Percentiles rank a stretch among this genome's conserved stretches.
Conservation (phyloP, 129 eudicot genomes). For the Daucus carota region DH1_v3.0 NC_030381.2:48517501-48518000, state of each 20-base stretch:
- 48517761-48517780: conserved; percentile 21
- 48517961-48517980: conserved; percentile 60
- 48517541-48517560: background rate
- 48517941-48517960: conserved; percentile 55
- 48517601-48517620: background rate
- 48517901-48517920: conserved; percentile 31
- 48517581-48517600: background rate
- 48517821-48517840: conserved; percentile 54
- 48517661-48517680: background rate
- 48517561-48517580: background rate
- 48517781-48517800: conserved; percentile 37
- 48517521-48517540: background rate
- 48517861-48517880: conserved; percentile 80
- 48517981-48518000: conserved; percentile 73
- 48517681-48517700: background rate
- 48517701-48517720: background rate
- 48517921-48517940: conserved; percentile 37
- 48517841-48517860: conserved; percentile 43
- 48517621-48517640: background rate
- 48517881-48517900: conserved; percentile 52
- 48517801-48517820: conserved; percentile 43
- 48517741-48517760: conserved; percentile 16
- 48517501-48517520: too few relatives aligned
- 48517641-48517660: conserved; percentile 46
- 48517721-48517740: conserved; percentile 7